Base-by-base conservation (phyloP, 1,284 basidiomycete species). In the Meripilus lineatus region DNA sequence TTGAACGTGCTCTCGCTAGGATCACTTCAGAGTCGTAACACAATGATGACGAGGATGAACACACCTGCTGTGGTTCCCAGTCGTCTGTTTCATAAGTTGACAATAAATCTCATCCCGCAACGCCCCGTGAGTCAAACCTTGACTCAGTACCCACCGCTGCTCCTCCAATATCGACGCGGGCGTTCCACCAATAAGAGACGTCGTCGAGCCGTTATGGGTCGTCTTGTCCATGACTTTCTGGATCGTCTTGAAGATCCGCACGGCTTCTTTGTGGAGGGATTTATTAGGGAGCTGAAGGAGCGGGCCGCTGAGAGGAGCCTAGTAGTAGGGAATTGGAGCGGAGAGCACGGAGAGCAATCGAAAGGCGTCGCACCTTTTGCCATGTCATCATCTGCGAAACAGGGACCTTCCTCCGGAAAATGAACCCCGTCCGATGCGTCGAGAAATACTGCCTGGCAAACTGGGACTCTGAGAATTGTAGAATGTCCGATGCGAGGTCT, bases 61-160 rank as follows among this genome's bases (percentile, higher is more conserved):
- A 57, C 57, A 90, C 78, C 81, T 70, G 60, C 74, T 84, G 3
- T 89, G 82, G 60, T 95, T 95, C 36, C 75, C 76, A 2, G 77
- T 89, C 15, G 95, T 66, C 65, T 95, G 93, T 62, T 95, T 95
- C 76, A 94, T 84, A 24, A 91, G 56, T 56, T 95, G 93, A 55
- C 89, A 93, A 56, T 90, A 96, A 38, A 93, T 84, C 67, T 95
- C 93, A 62, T 96, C 93, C 48, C 93, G 69, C 56, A 95, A 70
- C 65, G 93, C 90, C 5, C 84, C 81, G 45, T 88, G 79, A 2
- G 72, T 65, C 26, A 95, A 70, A 2, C 89, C 90, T 52, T 89
- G 79, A 40, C 79, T 75, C 10, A 94, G 71, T 50, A 95, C 64
- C 88, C 89, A 93, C 20, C 89, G 72, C 52, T 93, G 85, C 63